Base-by-base conservation (phyloP, 2,329 filamentous ascomycete species). In the Neofusicoccum ribis region DNA sequence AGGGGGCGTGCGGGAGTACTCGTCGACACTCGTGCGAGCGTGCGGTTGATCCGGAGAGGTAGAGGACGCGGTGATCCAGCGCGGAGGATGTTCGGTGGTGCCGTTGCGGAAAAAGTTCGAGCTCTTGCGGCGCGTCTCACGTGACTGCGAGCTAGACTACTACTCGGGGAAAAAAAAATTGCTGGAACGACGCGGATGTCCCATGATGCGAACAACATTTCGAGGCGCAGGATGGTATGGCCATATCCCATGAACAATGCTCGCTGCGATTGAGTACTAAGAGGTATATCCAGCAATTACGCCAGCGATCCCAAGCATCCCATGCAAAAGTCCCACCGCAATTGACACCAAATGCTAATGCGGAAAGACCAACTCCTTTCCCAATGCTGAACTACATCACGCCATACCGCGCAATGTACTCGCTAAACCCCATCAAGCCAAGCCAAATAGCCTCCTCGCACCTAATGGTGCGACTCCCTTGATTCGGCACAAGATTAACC, bases 391-490 rank as follows among this genome's bases (percentile, higher is more conserved):
- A 37, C 39, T 54, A 47, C 27, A 14, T 51, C 44, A 59, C 36
- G 1, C 44, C 63, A 31, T 61, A 46, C 20, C 15, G 27, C 37
- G 43, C 20, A n/a, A 77, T 64, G 67, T 75, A 77, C 36, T 70
- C 82, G 72, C 34, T 85, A 73, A 95, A 73, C 1, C 87, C 86
- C 72, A 89, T 89, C 74, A 96, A 76, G 0, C 88, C 91, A 73
- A 95, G 86, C 79, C 90, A 91, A 17, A 96, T 79, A 1, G 92
- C 91, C 78, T 96, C 92, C 71, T 96, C 92, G 0, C 92, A 95
- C 67, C 91, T 82, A 67, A 96, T 94, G 1, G 89, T 92, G 71
- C 92, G 83, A 74, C 91, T 94, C 0, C 91, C 92, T 76, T 96
- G 92, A 1, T 88, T 87, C 3, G 91, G 91, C 68, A 93, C 82